A percentile compares a stretch with the other conserved stretches of the same genome.
Evolutionary conservation across 345 rosid species (phyloP).

Genomic region (Corchorus olitorius): DNA sequence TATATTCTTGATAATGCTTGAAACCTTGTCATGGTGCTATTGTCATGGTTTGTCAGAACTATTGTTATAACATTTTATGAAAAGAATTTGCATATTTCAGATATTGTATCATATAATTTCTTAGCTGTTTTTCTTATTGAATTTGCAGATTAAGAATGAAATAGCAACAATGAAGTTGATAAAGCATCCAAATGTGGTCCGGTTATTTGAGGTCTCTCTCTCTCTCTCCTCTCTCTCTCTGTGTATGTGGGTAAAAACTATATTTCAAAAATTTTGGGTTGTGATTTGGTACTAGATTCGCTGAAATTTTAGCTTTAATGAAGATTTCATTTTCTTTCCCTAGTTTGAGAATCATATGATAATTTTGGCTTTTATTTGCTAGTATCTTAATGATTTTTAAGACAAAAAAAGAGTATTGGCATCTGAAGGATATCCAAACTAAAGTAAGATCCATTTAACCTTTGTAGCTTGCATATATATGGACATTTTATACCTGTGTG

Average conservation of each 20-base stretch:
- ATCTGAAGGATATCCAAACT: neutral
- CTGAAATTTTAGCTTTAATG: too few relatives aligned
- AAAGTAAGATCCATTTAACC: neutral
- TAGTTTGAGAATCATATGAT: neutral
- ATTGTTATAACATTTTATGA: neutral
- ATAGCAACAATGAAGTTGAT: slow-evolving; percentile 90
- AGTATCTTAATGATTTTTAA: neutral
- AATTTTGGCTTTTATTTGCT: slow-evolving; percentile 1
- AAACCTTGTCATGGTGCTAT: neutral
- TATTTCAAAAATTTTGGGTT: neutral
- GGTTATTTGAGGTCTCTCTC: slow-evolving; percentile 66
- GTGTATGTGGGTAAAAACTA: neutral
- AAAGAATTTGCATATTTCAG: neutral
- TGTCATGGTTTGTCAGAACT: neutral
- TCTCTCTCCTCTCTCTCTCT: slow-evolving; percentile 14
- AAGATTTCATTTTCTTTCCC: neutral
- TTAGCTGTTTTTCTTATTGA: slow-evolving; percentile 23
- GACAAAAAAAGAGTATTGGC: neutral
- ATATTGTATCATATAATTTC: slow-evolving; percentile 1
- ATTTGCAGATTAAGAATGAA: slow-evolving; percentile 82
- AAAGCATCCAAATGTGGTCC: slow-evolving; percentile 95
- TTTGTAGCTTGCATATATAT: neutral
- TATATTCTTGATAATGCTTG: neutral
- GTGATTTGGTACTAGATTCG: neutral
- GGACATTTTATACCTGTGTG: neutral